A percentile compares a stretch with the other conserved stretches of the same genome.
Conservation (phyloP, 2,329 filamentous ascomycete genomes). For the Orbilia blumenaviensis region DNA sequence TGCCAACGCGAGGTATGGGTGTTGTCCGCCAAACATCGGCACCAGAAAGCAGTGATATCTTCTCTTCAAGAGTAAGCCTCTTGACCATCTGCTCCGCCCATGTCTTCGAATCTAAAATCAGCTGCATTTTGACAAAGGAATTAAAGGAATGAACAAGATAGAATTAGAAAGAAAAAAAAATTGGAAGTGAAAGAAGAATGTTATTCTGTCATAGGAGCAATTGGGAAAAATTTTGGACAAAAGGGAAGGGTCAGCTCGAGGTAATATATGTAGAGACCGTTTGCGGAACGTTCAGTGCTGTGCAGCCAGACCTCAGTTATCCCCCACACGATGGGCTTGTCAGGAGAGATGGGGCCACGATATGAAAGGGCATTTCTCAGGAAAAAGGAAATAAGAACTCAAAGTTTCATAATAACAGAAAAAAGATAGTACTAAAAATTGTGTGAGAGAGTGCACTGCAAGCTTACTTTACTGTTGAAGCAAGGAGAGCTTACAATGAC, state of each 20-base stretch:
- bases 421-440: slow-evolving; percentile 51
- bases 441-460: slow-evolving; percentile 43
- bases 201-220: slow-evolving; percentile 48
- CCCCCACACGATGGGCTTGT: slow-evolving; percentile 53
- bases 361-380: slow-evolving; percentile 20
- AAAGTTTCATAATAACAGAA: slow-evolving; percentile 46
- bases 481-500: slow-evolving; percentile 54
- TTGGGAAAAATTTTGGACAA: slow-evolving; percentile 53
- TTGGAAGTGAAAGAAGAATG: slow-evolving; percentile 35
- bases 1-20: slow-evolving; percentile 57
- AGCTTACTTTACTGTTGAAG: slow-evolving; percentile 49
- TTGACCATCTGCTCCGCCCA: slow-evolving; percentile 57
- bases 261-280: slow-evolving; percentile 54
- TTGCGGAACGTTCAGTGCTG: slow-evolving; percentile 50
- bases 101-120: slow-evolving; percentile 57
- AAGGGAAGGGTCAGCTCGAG: slow-evolving; percentile 51
- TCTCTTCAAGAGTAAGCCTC: slow-evolving; percentile 59
- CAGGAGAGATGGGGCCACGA: slow-evolving; percentile 47
- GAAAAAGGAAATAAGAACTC: slow-evolving; percentile 49
- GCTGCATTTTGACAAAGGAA: slow-evolving; percentile 55
- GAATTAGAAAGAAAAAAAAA: slow-evolving; percentile 5
- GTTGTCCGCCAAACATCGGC: slow-evolving; percentile 58
- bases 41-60: slow-evolving; percentile 58
- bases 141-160: slow-evolving; percentile 45
- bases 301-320: slow-evolving; percentile 52